These are phyloP conservation scores for Sporisorium sorghi DNA, from an alignment of 1,284 basidiomycete species.

Conservation along the genomic window DNA sequence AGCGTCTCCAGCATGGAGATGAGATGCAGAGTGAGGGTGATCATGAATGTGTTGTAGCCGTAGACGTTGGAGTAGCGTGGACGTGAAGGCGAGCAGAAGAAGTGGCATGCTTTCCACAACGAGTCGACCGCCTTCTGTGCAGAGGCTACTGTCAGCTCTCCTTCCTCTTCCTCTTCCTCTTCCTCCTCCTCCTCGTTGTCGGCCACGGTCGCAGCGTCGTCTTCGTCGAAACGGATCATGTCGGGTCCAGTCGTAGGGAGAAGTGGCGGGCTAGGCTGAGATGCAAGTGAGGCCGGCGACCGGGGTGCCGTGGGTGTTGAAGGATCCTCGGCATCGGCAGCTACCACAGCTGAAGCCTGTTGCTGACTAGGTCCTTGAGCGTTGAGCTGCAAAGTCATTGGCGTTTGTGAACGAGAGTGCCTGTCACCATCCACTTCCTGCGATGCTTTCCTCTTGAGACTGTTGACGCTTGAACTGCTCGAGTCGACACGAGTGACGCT, in stretches of 20 bases:
- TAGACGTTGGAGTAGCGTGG: conserved; percentile 30
- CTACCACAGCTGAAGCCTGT: neutral
- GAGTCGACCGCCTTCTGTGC: conserved; percentile 33
- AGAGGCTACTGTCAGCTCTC: conserved; percentile 10
- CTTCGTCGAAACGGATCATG: conserved; percentile 1
- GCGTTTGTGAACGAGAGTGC: conserved; percentile 6
- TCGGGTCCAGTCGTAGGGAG: neutral
- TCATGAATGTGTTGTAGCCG: conserved; percentile 48
- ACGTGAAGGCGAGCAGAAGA: conserved; percentile 27
- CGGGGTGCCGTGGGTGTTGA: neutral
- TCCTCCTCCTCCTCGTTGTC: conserved; percentile 14
- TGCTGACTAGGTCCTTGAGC: neutral
- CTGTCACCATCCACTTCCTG: conserved; percentile 3
- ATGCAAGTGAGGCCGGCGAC: neutral
- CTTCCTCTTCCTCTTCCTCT: conserved; percentile 20
- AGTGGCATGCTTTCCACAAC: conserved; percentile 29
- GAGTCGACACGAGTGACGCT: neutral
- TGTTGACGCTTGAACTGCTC: neutral
- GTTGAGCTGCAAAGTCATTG: neutral
- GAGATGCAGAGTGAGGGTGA: conserved; percentile 27
- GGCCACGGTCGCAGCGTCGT: neutral
- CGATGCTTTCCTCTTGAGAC: conserved; percentile 19
- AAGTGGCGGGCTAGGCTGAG: neutral
- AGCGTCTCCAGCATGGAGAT: conserved; percentile 37
- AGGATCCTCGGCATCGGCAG: neutral